Conservation (phyloP, 169 alveolate species). For the Eimeria praecox region DNA sequence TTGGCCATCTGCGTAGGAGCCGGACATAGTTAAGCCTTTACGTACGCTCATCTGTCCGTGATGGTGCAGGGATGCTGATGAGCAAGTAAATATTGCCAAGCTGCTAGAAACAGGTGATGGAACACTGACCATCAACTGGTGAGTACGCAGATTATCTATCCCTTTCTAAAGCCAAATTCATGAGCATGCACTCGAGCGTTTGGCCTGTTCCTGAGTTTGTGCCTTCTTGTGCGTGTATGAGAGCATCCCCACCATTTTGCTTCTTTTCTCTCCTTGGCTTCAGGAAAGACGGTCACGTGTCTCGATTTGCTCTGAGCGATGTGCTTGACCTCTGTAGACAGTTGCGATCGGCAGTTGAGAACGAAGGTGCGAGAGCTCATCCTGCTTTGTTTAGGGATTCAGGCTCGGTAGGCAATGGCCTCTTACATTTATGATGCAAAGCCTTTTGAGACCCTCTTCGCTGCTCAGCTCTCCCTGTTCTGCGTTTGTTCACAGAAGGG, state of each 20-base stretch:
- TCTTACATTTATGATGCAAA: background rate
- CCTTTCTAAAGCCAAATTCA: background rate
- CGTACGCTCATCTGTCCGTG: background rate
- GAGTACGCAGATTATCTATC: background rate
- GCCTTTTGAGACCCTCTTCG: background rate
- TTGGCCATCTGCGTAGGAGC: background rate
- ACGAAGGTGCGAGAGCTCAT: slow-evolving; percentile 18
- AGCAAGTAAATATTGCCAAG: background rate
- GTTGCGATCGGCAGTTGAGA: background rate
- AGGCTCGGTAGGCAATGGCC: background rate
- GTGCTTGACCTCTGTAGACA: slow-evolving; percentile 63
- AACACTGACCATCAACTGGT: slow-evolving; percentile 29
- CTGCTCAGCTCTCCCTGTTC: background rate
- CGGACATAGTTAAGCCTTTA: background rate
- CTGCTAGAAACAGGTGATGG: slow-evolving; percentile 9
- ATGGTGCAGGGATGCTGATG: slow-evolving; percentile 23
- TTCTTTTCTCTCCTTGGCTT: background rate
- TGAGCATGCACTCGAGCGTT: background rate
- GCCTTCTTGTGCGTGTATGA: background rate
- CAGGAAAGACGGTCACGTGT: slow-evolving; percentile 50
- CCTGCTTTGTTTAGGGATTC: background rate
- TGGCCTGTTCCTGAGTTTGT: background rate
- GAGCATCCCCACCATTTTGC: background rate
- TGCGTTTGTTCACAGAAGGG: slow-evolving; percentile 1
- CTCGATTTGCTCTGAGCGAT: slow-evolving; percentile 23